These are phyloP conservation scores for Ceratocystis ficicola DNA, from an alignment of 2,329 filamentous ascomycete genomes.

Conservation along the genomic window DNA sequence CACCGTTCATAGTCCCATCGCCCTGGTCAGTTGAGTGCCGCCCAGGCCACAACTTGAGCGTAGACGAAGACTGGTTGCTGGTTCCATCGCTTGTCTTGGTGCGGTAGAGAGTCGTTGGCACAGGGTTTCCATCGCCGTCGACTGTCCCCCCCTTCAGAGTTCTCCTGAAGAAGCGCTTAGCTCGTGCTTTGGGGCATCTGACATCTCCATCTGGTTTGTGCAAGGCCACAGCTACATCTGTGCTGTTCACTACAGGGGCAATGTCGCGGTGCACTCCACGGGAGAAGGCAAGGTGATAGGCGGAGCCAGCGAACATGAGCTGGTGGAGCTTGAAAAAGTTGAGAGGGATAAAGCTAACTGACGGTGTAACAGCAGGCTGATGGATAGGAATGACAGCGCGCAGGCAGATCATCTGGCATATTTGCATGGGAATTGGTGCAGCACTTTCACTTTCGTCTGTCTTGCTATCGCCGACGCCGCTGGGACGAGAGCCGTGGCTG, in stretches of 20 bases:
- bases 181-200: background rate
- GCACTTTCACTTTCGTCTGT: background rate
- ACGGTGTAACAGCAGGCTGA: slow-evolving; percentile 33
- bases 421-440: background rate
- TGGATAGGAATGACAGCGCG: slow-evolving; percentile 52
- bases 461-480: background rate
- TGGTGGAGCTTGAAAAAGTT: slow-evolving; percentile 56
- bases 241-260: slow-evolving; percentile 35
- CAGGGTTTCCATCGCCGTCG: slow-evolving; percentile 28
- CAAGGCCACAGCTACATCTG: background rate
- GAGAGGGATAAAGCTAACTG: slow-evolving; percentile 48
- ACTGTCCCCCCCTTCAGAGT: slow-evolving; percentile 22
- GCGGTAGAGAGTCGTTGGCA: slow-evolving; percentile 24
- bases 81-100: slow-evolving; percentile 25
- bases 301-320: slow-evolving; percentile 43
- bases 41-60: slow-evolving; percentile 29
- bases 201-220: background rate
- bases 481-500: background rate
- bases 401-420: slow-evolving; percentile 39
- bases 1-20: background rate
- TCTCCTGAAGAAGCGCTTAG: slow-evolving; percentile 19
- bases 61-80: slow-evolving; percentile 28
- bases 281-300: slow-evolving; percentile 47
- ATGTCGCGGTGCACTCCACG: slow-evolving; percentile 51
- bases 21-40: slow-evolving; percentile 18